Conservation (phyloP, 495 filamentous ascomycete species). For the Talaromyces liani region DNA sequence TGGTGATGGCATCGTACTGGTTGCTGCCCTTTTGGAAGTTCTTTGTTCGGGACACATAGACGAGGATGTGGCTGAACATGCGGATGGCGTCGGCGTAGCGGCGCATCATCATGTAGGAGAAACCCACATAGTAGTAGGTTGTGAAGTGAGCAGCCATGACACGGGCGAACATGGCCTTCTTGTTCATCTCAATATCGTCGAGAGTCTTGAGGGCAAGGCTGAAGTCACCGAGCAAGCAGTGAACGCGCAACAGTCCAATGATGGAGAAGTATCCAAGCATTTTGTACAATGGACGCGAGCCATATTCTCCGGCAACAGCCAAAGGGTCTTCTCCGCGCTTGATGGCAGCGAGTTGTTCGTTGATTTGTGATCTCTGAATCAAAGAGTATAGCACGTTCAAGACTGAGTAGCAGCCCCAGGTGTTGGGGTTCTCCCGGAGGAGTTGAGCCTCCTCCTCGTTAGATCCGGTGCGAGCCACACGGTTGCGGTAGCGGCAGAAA, state of each 20-base stretch:
- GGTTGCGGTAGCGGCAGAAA: slow-evolving; percentile 91
- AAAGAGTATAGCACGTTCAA: slow-evolving; percentile 98
- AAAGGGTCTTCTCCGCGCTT: slow-evolving; percentile 84
- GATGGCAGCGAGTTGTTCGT: slow-evolving; percentile 89
- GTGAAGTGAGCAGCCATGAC: slow-evolving; percentile 99
- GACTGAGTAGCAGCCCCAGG: slow-evolving; percentile 99
- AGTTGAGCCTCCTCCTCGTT: slow-evolving; percentile 85
- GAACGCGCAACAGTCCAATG: slow-evolving; percentile 91
- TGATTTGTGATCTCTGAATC: slow-evolving; percentile 96
- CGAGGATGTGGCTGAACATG: slow-evolving; percentile 98
- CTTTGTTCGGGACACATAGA: slow-evolving; percentile 98
- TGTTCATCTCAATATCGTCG: slow-evolving; percentile 98
- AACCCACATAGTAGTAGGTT: slow-evolving; percentile 99
- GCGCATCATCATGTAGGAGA: slow-evolving; percentile 99
- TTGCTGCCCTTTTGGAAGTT: slow-evolving; percentile 97
- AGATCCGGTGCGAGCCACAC: slow-evolving; percentile 75
- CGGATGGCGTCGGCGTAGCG: slow-evolving; percentile 97
- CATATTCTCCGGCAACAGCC: slow-evolving; percentile 87
- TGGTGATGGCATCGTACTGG: slow-evolving; percentile 94
- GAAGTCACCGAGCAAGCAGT: slow-evolving; percentile 96
- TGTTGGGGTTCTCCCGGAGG: slow-evolving; percentile 93
- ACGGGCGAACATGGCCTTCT: slow-evolving; percentile 99
- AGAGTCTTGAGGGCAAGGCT: slow-evolving; percentile 96
- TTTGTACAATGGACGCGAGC: slow-evolving; percentile 83
- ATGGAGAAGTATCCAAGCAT: slow-evolving; percentile 99